Conservation (phyloP, 2,329 filamentous ascomycete genomes). For the Trichoderma koningii region DNA sequence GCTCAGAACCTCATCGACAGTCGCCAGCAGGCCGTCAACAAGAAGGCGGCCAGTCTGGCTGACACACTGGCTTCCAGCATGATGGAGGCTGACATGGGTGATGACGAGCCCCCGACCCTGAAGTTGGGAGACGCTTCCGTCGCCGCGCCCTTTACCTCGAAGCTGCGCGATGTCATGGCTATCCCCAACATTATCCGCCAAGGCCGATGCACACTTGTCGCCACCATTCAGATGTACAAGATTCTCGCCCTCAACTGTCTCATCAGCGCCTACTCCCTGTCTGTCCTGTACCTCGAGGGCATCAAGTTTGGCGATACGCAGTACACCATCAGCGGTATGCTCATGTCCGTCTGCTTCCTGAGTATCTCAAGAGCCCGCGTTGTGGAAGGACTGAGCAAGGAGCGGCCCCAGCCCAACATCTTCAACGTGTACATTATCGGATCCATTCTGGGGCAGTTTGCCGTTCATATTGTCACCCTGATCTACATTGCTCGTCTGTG, state of each 20-base stretch:
- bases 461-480: slow-evolving; percentile 88
- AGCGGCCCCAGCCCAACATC: slow-evolving; percentile 96
- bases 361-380: slow-evolving; percentile 97
- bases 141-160: slow-evolving; percentile 95
- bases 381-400: slow-evolving; percentile 92
- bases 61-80: slow-evolving; percentile 84
- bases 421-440: slow-evolving; percentile 99
- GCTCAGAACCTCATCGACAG: slow-evolving; percentile 61
- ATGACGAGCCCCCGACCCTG: slow-evolving; percentile 89
- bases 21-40: slow-evolving; percentile 66
- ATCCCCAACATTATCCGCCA: slow-evolving; percentile 98
- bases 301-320: slow-evolving; percentile 99
- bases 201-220: slow-evolving; percentile 94
- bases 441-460: slow-evolving; percentile 95
- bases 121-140: slow-evolving; percentile 98
- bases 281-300: slow-evolving; percentile 92
- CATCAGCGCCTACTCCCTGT: slow-evolving; percentile 95
- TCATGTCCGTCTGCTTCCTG: slow-evolving; percentile 99
- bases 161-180: slow-evolving; percentile 93
- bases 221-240: slow-evolving; percentile 99
- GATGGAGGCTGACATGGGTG: slow-evolving; percentile 87
- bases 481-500: slow-evolving; percentile 93
- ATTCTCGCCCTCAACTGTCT: slow-evolving; percentile 96
- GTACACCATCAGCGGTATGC: slow-evolving; percentile 97
- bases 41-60: slow-evolving; percentile 75